A percentile compares a stretch with the other conserved stretches of the same genome.
Conservation (phyloP, 441 rosid genomes). For the Sinapis alba region DNA sequence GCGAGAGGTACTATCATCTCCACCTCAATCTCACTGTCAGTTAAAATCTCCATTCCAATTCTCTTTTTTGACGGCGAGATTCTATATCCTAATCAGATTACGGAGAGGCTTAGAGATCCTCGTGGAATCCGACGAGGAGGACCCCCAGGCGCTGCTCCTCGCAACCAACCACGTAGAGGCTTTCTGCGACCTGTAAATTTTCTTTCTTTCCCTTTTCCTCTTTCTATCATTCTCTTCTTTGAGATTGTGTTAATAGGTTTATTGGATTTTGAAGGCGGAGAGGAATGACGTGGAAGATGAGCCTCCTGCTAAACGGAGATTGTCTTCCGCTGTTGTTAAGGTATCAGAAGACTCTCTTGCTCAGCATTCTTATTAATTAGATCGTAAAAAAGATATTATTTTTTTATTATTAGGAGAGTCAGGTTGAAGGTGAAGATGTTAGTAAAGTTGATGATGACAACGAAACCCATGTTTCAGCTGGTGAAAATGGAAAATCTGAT, state of each 20-base stretch:
- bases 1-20: slow-evolving; percentile 61
- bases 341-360: slow-evolving; percentile 39
- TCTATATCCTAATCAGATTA: slow-evolving; percentile 50
- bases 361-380: neutral
- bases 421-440: slow-evolving; percentile 51
- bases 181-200: slow-evolving; percentile 65
- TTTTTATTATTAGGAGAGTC: neutral
- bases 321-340: slow-evolving; percentile 94
- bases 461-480: slow-evolving; percentile 37
- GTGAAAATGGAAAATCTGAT: slow-evolving; percentile 41
- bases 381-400: neutral
- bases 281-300: slow-evolving; percentile 72
- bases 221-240: neutral
- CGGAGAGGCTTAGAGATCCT: slow-evolving; percentile 91
- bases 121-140: slow-evolving; percentile 92
- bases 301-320: slow-evolving; percentile 84
- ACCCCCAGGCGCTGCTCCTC: slow-evolving; percentile 53
- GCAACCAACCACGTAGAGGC: slow-evolving; percentile 69
- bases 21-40: neutral
- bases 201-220: neutral
- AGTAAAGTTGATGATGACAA: slow-evolving; percentile 49
- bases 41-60: neutral
- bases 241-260: neutral
- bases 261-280: slow-evolving; percentile 59
- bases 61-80: neutral